phyloP scores from a whole-genome alignment of 2,329 filamentous ascomycete genomes.

The Aspergillus nomiae region DNA sequence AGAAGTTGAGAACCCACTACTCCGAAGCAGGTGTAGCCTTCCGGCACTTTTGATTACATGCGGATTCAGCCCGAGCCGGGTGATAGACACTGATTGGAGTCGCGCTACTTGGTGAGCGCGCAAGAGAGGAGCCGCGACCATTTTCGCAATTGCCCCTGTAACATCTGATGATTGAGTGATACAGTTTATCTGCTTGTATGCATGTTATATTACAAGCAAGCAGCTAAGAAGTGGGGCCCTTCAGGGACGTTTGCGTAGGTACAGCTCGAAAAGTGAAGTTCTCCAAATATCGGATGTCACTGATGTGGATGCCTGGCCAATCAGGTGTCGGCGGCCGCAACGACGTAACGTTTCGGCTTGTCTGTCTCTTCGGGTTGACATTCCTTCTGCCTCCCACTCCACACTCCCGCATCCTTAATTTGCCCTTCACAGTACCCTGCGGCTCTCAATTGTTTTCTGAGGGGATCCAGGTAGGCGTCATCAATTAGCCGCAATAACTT shows the following conservation, averaged over 20 bases:
- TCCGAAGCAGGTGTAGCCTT: background rate
- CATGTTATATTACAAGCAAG: background rate
- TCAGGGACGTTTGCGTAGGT: background rate
- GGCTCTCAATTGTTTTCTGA: conserved; percentile 9
- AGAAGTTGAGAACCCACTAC: conserved; percentile 33
- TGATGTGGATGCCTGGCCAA: conserved; percentile 20
- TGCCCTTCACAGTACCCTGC: background rate
- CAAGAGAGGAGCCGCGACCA: conserved; percentile 35
- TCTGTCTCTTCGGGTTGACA: conserved; percentile 3
- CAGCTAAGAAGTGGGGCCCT: background rate
- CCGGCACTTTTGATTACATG: background rate
- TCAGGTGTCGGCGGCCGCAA: conserved; percentile 20
- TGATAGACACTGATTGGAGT: conserved; percentile 11
- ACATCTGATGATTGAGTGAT: conserved; percentile 1
- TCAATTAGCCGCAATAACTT: background rate
- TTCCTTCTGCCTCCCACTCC: conserved; percentile 3
- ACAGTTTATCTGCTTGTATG: background rate
- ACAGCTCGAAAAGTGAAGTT: conserved; percentile 11
- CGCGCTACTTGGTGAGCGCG: conserved; percentile 28
- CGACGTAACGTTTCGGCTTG: conserved; percentile 22
- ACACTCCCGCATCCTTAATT: background rate
- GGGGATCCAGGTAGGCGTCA: conserved; percentile 21
- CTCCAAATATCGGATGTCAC: conserved; percentile 11
- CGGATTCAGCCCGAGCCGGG: conserved; percentile 8
- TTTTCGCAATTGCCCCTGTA: conserved; percentile 19